Percentiles rank a stretch among this genome's conserved stretches.
Evolutionary conservation across 306 rosid species (phyloP).

Genomic region (Dalbergia oliveri): DNA sequence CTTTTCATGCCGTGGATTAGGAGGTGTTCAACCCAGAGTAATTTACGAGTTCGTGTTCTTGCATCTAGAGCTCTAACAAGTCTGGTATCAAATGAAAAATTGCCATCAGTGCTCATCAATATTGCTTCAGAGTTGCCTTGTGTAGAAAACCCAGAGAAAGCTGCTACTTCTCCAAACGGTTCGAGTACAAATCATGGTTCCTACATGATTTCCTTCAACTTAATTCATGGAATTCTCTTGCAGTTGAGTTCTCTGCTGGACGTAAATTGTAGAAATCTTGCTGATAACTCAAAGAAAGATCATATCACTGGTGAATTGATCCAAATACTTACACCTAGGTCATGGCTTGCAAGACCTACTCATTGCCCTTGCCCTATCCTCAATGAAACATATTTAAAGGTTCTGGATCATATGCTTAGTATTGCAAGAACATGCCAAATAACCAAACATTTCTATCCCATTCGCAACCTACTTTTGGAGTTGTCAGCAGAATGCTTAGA

Average conservation of each 20-base stretch:
- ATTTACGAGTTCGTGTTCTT: conserved; percentile 88
- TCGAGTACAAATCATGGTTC: conserved; percentile 40
- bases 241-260: conserved; percentile 85
- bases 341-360: conserved; percentile 77
- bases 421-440: conserved; percentile 66
- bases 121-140: conserved; percentile 81
- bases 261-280: conserved; percentile 78
- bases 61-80: conserved; percentile 93
- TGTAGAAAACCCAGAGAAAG: conserved; percentile 46
- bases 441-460: conserved; percentile 52
- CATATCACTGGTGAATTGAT: conserved; percentile 69
- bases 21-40: conserved; percentile 90
- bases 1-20: conserved; percentile 85
- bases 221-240: conserved; percentile 85
- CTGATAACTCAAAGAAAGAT: conserved; percentile 81
- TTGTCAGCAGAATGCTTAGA: conserved; percentile 78
- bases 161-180: conserved; percentile 42
- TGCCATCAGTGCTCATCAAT: conserved; percentile 71
- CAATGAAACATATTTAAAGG: conserved; percentile 70
- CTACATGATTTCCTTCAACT: conserved; percentile 61
- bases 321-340: conserved; percentile 60
- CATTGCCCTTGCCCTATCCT: conserved; percentile 80
- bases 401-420: conserved; percentile 84
- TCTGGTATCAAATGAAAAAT: conserved; percentile 86
- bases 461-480: conserved; percentile 72